These are phyloP conservation scores for Fusarium keratoplasticum DNA, from an alignment of 2,329 filamentous ascomycete species.

Conservation along the genomic window DNA sequence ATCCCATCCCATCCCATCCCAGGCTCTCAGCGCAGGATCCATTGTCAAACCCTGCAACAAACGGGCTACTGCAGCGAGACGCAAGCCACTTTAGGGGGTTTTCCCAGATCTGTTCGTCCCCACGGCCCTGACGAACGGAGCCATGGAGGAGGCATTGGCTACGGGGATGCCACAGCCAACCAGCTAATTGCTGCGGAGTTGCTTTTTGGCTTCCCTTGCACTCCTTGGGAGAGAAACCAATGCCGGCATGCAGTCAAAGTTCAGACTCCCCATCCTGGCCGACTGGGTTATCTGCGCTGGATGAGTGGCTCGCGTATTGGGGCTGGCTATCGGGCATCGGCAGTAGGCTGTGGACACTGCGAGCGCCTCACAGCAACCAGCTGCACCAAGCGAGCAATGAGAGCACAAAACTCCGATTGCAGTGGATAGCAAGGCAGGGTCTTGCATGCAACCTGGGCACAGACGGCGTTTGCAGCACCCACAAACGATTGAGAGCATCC, in stretches of 20 bases:
- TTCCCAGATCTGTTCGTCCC: slow-evolving; percentile 31
- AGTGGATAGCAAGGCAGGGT: slow-evolving; percentile 19
- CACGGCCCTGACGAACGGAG: slow-evolving; percentile 22
- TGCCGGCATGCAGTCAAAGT: slow-evolving; percentile 23
- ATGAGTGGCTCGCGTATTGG: slow-evolving; percentile 3
- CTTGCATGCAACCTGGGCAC: slow-evolving; percentile 26
- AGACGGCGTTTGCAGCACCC: slow-evolving; percentile 27
- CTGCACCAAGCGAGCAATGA: slow-evolving; percentile 17
- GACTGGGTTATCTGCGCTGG: slow-evolving; percentile 15
- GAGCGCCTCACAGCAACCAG: slow-evolving; percentile 16
- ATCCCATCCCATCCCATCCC: neutral
- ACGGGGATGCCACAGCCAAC: slow-evolving; percentile 1
- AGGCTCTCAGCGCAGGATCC: slow-evolving; percentile 14
- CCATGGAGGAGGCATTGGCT: slow-evolving; percentile 17
- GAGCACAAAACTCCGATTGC: slow-evolving; percentile 26
- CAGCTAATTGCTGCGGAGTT: slow-evolving; percentile 29
- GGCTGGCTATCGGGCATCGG: slow-evolving; percentile 25
- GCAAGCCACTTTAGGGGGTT: slow-evolving; percentile 37
- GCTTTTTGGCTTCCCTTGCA: slow-evolving; percentile 25
- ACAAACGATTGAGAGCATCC: slow-evolving; percentile 21
- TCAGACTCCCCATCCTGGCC: slow-evolving; percentile 9
- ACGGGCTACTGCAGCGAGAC: slow-evolving; percentile 33
- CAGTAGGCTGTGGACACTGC: slow-evolving; percentile 21
- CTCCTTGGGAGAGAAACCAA: slow-evolving; percentile 19
- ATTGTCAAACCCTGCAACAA: slow-evolving; percentile 37